These are phyloP conservation scores for Tilletia setariae DNA, from an alignment of 1,284 basidiomycete species.

Conservation along the genomic window DNA sequence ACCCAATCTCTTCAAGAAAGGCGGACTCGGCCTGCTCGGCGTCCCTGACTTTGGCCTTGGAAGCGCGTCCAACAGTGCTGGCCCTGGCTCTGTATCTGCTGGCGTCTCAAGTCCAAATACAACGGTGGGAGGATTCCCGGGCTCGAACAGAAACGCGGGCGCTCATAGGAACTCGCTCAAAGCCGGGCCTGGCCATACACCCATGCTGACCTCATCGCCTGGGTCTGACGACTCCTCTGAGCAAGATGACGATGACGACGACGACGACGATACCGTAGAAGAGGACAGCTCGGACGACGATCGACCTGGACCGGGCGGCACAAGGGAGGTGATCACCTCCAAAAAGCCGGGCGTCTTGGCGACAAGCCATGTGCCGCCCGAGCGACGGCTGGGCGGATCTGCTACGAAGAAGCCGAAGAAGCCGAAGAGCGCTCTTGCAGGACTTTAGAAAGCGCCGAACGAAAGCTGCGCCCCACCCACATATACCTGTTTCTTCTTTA, in stretches of 20 bases:
- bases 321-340: not conserved
- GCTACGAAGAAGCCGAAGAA: conserved; percentile 14
- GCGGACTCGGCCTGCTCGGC: not conserved
- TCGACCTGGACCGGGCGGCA: not conserved
- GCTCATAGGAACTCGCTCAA: too few species aligned
- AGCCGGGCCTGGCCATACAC: too few species aligned
- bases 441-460: not conserved
- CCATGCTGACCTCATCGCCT: too few species aligned
- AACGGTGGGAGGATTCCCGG: too few species aligned
- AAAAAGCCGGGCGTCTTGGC: not conserved
- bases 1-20: not conserved
- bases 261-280: not conserved
- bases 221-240: too few species aligned
- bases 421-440: conserved; percentile 1
- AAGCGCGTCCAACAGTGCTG: too few species aligned
- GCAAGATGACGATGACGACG: not conserved
- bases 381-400: conserved; percentile 1
- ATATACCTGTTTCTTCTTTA: too few species aligned
- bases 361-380: conserved; percentile 9
- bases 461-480: too few species aligned
- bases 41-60: not conserved
- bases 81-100: too few species aligned
- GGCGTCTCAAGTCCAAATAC: too few species aligned
- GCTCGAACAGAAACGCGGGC: too few species aligned
- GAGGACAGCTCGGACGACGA: conserved; percentile 13